Base-by-base conservation (phyloP, 352 stramenopile genomes). In the Globisporangium middletonii region DNA sequence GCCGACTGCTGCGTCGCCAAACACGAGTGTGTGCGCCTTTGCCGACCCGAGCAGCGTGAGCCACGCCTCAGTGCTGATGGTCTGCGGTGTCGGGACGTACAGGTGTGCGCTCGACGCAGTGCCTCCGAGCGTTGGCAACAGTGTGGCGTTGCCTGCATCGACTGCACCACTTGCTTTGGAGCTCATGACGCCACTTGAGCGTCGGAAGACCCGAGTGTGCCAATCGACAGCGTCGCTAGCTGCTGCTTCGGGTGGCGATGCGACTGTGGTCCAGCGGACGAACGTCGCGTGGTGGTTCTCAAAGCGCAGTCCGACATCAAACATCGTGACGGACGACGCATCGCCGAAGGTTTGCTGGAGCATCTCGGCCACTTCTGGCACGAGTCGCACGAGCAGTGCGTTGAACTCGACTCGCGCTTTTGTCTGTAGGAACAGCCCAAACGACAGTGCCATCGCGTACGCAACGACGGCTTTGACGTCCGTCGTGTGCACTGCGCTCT, bases 21-120 rank as follows among this genome's bases (percentile, higher is more conserved):
- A 55, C 16, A 89, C 50, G 16, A 91, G 67, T 4, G 72, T 68
- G 23, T 83, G 71, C 4, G 68, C 37, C 47, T 83, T 88, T 1
- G 70, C 64, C 12, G 53, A 45, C 4, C 68, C 64, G 26, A 89
- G 49, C 42, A 65, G 67, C 27, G 55, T 59, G 7, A 84, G 61
- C 71, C 74, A 81, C 19, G 63, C 70, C 12, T 55, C 59, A 3
- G 60, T 71, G 54, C 66, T 72, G 15, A 82, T 51, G 11, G 66
- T 77, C 55, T 57, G 30, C 9, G 56, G 56, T 0, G 78, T 88
- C 0, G 73, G 74, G 15, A 88, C 67, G 44, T 81, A 88, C 18
- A 88, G 63, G 35, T 64, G 48, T 1, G 71, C 72, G 23, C 41
- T 46, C 37, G 47, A 54, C 0, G 27, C 47, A 13, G 61, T 51